Evolutionary conservation across 164 flowering plant species (phyloP).

Genomic region (Saururus chinensis): DNA sequence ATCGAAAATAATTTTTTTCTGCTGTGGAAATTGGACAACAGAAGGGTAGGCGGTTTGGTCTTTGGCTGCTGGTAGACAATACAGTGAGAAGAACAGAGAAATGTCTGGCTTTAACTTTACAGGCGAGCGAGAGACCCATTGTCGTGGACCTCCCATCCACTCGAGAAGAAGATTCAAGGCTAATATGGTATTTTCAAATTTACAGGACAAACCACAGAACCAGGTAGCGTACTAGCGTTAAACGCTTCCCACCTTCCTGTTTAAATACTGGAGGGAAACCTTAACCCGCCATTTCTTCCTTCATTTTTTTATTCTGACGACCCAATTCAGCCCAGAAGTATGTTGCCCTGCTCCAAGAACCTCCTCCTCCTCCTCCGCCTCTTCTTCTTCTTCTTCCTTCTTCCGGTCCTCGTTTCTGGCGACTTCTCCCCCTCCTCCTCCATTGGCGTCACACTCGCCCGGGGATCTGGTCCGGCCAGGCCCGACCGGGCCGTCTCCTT

Average conservation of each 20-base stretch:
- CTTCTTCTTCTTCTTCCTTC: background rate
- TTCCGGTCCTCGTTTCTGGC: background rate
- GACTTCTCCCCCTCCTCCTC: background rate
- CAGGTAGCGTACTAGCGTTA: no score
- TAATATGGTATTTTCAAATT: background rate
- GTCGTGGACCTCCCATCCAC: no score
- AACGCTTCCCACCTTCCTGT: background rate
- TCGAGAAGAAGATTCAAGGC: background rate
- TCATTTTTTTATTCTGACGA: background rate
- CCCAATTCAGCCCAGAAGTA: background rate
- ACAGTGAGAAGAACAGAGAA: no score
- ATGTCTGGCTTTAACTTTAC: no score
- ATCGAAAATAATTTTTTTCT: no score
- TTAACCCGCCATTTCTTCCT: background rate
- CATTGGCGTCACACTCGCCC: background rate
- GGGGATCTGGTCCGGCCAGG: background rate
- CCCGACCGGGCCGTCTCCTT: slow-evolving; percentile 13
- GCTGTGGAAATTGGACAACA: background rate
- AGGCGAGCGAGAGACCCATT: no score
- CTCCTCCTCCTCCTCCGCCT: background rate
- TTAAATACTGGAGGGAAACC: no score
- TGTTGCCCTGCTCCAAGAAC: background rate
- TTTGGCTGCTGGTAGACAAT: no score
- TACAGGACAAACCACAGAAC: no score
- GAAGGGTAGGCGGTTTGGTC: background rate